Evolutionary conservation across 768 basidiomycete species (phyloP), one percentile per base, ranked within the genome.

Genomic region (Leucosporidium creatinivorum): DNA sequence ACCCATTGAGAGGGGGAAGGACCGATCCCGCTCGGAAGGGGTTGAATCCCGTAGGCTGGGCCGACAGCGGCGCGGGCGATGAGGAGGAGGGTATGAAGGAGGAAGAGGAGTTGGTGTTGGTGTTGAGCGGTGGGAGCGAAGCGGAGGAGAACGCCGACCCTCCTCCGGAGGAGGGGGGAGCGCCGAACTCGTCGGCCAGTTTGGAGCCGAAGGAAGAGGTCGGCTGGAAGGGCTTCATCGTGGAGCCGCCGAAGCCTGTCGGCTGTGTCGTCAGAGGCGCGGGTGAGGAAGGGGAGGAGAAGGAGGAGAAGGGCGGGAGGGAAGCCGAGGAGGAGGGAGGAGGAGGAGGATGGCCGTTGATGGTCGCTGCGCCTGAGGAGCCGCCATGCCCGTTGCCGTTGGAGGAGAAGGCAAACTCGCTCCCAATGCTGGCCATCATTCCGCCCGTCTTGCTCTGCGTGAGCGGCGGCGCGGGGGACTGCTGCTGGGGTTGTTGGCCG

Each of bases 401-500:
- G 25, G 51, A 21, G 5, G 48, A 51, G 30, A 72, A 59, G 2
- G 74, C 65, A n/a, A 75, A 69, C 50, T 73, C 74, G 25, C 56
- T 65, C 12, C 73, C 74, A 54, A 73, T 54, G 61, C 61, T 73
- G 15, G 66, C 69, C 26, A 73, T 63, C 1, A 69, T 23, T 1
- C 72, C 63, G 26, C 73, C 73, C 17, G 72, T 75, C 55, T 72
- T 69, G 31, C 64, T 60, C 26, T 72, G 57, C 73, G 72, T 76
- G 75, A 25, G 77, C 68, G 63, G 77, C 68, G 63, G 74, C 73
- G 49, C 80, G 8, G 28, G 66, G 23, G 72, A 74, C 19, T 67
- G 68, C 60, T 69, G 73, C 19, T 74, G 73, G 39, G 71, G 56
- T n/a, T 72, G 66, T 15, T 67, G 28, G 5, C 3, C 8, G 56